These are phyloP conservation scores for Neonectria neomacrospora DNA, from an alignment of 2,329 filamentous ascomycete species.

Conservation along the genomic window DNA sequence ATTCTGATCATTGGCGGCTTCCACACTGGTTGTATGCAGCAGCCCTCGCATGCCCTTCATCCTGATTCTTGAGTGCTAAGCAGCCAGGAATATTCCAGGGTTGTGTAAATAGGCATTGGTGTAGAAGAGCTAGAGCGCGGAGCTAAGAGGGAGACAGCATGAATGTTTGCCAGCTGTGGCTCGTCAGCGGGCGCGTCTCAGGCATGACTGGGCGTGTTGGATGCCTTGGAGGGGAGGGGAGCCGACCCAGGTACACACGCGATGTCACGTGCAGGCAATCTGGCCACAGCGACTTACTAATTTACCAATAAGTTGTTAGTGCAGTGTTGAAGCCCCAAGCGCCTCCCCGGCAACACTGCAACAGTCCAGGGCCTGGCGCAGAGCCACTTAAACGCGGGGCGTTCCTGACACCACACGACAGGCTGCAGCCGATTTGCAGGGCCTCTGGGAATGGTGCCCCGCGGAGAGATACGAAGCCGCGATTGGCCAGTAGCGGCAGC, in stretches of 20 bases:
- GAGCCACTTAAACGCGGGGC: slow-evolving; percentile 50
- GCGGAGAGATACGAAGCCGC: slow-evolving; percentile 35
- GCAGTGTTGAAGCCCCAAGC: slow-evolving; percentile 12
- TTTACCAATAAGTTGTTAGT: too few relatives aligned
- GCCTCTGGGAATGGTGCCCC: slow-evolving; percentile 46
- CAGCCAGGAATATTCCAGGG: neutral
- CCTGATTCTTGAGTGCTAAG: slow-evolving; percentile 44
- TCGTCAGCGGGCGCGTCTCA: slow-evolving; percentile 21
- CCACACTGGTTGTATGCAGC: slow-evolving; percentile 63
- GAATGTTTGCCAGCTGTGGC: slow-evolving; percentile 2
- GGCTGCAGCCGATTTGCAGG: slow-evolving; percentile 50
- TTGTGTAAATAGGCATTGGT: slow-evolving; percentile 5
- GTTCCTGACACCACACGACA: slow-evolving; percentile 50
- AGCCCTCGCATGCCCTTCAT: slow-evolving; percentile 56
- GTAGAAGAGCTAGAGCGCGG: neutral
- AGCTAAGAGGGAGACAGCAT: neutral
- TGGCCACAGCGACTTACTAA: neutral
- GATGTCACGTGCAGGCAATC: slow-evolving; percentile 40
- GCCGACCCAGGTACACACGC: slow-evolving; percentile 35
- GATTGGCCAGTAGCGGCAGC: slow-evolving; percentile 37
- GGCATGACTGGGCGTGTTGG: slow-evolving; percentile 30
- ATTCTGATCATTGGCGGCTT: slow-evolving; percentile 55
- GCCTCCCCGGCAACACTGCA: slow-evolving; percentile 6
- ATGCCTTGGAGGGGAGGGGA: slow-evolving; percentile 9
- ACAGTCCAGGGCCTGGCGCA: slow-evolving; percentile 16